A percentile compares a stretch with the other conserved stretches of the same genome.
Evolutionary conservation across 495 filamentous ascomycete species (phyloP).

Genomic region (Tuber indicum): DNA sequence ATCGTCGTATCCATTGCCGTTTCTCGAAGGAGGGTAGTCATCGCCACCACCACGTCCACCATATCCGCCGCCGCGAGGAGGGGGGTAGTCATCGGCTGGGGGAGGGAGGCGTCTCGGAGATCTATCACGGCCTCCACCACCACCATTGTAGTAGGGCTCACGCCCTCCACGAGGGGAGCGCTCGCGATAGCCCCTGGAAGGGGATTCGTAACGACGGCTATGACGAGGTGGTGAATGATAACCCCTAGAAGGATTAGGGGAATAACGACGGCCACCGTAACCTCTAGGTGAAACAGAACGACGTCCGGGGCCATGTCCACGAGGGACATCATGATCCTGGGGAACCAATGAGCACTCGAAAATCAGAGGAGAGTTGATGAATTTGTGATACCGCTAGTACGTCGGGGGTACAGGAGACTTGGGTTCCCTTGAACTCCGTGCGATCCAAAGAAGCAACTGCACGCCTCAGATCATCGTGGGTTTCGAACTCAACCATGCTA

Average conservation of each 20-base stretch:
- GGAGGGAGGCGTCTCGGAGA: conserved; percentile 32
- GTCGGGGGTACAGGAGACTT: conserved; percentile 76
- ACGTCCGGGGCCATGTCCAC: conserved; percentile 36
- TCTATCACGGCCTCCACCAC: conserved; percentile 36
- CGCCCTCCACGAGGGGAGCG: conserved; percentile 36
- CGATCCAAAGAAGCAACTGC: conserved; percentile 90
- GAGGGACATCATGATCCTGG: conserved; percentile 30
- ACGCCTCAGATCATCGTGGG: conserved; percentile 74
- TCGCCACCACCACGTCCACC: conserved; percentile 37
- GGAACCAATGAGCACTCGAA: conserved; percentile 1
- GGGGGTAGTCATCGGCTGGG: conserved; percentile 36
- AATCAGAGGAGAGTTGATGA: neutral
- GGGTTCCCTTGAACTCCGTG: conserved; percentile 79
- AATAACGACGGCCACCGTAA: conserved; percentile 36
- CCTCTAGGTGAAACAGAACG: conserved; percentile 39
- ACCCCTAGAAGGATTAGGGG: conserved; percentile 34
- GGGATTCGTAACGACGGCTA: conserved; percentile 35
- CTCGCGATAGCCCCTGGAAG: conserved; percentile 38
- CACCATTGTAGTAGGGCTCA: conserved; percentile 22
- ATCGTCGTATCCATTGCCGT: conserved; percentile 35
- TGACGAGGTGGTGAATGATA: conserved; percentile 41
- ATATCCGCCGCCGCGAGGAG: conserved; percentile 25
- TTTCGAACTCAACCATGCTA: conserved; percentile 98
- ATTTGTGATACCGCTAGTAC: conserved; percentile 48
- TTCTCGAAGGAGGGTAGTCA: conserved; percentile 39